Evolutionary conservation across 371 early-diverging fungal species (phyloP).

Genomic region (Sporodiniella umbellata): DNA sequence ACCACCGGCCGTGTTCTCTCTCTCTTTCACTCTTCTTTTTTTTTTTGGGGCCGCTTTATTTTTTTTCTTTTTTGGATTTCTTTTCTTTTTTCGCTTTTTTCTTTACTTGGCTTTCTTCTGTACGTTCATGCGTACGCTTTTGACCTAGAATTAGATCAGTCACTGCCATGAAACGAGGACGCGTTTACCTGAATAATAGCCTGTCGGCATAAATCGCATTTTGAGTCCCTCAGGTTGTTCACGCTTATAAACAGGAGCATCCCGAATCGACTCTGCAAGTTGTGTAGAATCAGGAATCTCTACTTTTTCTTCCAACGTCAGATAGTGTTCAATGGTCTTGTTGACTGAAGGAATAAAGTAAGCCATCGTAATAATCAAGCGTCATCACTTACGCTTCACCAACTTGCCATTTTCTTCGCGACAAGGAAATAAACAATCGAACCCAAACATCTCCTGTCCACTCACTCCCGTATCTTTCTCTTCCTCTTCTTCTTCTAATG

Average conservation of each 20-base stretch:
- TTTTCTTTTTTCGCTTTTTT: conserved; percentile 3
- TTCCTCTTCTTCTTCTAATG: conserved; percentile 7
- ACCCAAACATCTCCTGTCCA: conserved; percentile 48
- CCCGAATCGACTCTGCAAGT: conserved; percentile 34
- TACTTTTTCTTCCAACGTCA: conserved; percentile 42
- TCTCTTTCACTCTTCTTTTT: conserved; percentile 17
- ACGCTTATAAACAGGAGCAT: conserved; percentile 34
- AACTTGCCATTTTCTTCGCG: conserved; percentile 30
- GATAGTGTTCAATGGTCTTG: conserved; percentile 29
- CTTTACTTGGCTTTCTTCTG: background rate
- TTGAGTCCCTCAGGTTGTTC: conserved; percentile 44
- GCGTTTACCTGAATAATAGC: conserved; percentile 38
- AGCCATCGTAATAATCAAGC: too few species aligned
- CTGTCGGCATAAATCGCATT: conserved; percentile 46
- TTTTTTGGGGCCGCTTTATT: conserved; percentile 15
- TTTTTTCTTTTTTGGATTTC: conserved; percentile 11
- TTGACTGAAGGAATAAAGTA: conserved; percentile 19
- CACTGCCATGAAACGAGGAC: too few species aligned
- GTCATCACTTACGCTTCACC: conserved; percentile 22
- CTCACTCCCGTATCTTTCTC: conserved; percentile 34
- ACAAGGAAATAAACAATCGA: conserved; percentile 38
- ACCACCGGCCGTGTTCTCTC: too few species aligned
- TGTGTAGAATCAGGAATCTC: conserved; percentile 38
- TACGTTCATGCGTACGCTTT: too few species aligned
- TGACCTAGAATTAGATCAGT: too few species aligned